Evolutionary conservation across 306 rosid species (phyloP).

Genomic region (Heteromeles arbutifolia): DNA sequence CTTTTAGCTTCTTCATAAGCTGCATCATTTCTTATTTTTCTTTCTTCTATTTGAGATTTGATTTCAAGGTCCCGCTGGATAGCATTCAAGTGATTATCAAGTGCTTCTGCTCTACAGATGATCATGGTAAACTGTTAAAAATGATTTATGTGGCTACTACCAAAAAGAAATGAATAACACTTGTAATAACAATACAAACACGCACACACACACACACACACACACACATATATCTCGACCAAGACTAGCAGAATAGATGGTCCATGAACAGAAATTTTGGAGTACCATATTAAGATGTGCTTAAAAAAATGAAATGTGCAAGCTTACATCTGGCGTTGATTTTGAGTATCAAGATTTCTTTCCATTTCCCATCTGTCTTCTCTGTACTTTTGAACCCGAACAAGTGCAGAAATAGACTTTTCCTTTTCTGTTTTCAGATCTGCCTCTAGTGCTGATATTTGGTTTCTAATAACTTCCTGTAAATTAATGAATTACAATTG

Average conservation of each 20-base stretch:
- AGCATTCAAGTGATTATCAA: slow-evolving; percentile 83
- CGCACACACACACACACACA: too few species aligned
- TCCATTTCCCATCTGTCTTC: slow-evolving; percentile 74
- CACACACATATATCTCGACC: neutral
- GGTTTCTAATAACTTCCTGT: slow-evolving; percentile 77
- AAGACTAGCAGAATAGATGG: neutral
- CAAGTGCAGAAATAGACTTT: slow-evolving; percentile 47
- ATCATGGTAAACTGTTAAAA: slow-evolving; percentile 2
- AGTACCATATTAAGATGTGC: neutral
- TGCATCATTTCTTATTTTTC: slow-evolving; percentile 80
- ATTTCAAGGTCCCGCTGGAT: slow-evolving; percentile 77
- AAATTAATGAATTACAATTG: slow-evolving; percentile 5
- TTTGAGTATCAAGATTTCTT: slow-evolving; percentile 68
- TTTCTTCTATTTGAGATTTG: slow-evolving; percentile 86
- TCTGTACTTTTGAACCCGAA: slow-evolving; percentile 59
- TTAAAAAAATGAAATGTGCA: neutral
- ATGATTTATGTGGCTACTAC: neutral
- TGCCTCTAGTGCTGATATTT: slow-evolving; percentile 54
- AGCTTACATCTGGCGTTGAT: slow-evolving; percentile 77
- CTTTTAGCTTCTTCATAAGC: slow-evolving; percentile 84
- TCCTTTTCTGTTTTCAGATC: slow-evolving; percentile 45
- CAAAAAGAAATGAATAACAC: neutral
- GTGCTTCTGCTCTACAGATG: slow-evolving; percentile 74
- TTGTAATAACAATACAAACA: neutral
- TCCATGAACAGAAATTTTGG: neutral